These are phyloP conservation scores for Cryphonectria parasitica DNA, from an alignment of 2,329 filamentous ascomycete species.

Conservation along the genomic window DNA sequence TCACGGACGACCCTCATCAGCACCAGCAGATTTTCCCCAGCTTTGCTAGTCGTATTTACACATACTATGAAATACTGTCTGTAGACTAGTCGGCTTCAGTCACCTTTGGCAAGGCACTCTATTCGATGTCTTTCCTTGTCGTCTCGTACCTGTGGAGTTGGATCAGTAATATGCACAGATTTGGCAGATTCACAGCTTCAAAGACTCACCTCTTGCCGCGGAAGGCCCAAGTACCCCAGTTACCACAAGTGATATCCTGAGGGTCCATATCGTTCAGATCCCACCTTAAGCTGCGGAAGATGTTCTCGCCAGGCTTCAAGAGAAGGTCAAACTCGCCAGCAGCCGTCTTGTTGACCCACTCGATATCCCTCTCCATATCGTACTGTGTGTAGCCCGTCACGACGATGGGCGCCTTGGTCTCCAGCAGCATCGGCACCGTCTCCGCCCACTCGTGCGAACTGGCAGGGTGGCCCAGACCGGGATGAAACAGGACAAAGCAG, in stretches of 20 bases:
- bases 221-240: conserved; percentile 98
- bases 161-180: conserved; percentile 38
- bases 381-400: conserved; percentile 95
- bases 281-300: conserved; percentile 92
- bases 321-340: conserved; percentile 90
- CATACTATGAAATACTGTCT: neutral
- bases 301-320: conserved; percentile 90
- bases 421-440: conserved; percentile 84
- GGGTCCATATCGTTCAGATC: conserved; percentile 95
- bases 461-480: conserved; percentile 91
- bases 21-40: neutral
- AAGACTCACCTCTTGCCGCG: conserved; percentile 84
- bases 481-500: conserved; percentile 96
- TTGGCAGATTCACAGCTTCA: neutral
- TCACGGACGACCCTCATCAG: neutral
- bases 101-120: neutral
- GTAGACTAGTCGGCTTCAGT: neutral
- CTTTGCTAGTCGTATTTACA: neutral
- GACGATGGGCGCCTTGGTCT: conserved; percentile 94
- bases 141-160: conserved; percentile 61
- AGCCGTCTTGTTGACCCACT: conserved; percentile 85
- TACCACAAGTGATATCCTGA: conserved; percentile 91
- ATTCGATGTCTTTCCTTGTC: conserved; percentile 53
- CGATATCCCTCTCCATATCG: conserved; percentile 91
- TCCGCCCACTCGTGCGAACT: conserved; percentile 93